Conservation (phyloP, 257 asterid genomes). For the Solanum infundibuliforme region DNA sequence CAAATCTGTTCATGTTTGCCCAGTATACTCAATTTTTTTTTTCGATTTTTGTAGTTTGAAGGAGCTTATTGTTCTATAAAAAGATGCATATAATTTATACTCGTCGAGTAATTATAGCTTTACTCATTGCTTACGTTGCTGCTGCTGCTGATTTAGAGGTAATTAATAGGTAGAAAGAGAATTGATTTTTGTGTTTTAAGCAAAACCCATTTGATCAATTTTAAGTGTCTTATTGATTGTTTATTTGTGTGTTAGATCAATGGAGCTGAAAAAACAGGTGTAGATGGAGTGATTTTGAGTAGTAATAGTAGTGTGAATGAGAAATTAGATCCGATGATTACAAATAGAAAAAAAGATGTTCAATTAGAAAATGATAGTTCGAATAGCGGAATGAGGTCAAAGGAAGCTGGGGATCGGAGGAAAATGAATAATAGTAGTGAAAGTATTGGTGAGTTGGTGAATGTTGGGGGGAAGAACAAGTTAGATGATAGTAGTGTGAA, state of each 20-base stretch:
- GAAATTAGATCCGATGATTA: conserved; percentile 16
- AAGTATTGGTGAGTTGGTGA: not conserved
- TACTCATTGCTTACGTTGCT: conserved; percentile 18
- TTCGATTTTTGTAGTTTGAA: not conserved
- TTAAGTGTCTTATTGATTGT: not conserved
- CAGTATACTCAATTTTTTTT: not conserved
- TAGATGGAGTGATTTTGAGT: conserved; percentile 8
- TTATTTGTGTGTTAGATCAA: not conserved
- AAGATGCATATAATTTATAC: conserved; percentile 30
- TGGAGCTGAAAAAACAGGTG: conserved; percentile 11
- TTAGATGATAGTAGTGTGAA: not conserved
- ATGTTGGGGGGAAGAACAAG: not conserved
- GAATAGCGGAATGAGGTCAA: conserved; percentile 4
- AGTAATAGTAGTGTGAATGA: conserved; percentile 13
- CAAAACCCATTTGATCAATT: not conserved
- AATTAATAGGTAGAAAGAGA: conserved; percentile 10
- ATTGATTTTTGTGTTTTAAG: not conserved
- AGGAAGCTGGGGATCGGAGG: conserved; percentile 4
- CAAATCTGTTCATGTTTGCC: not conserved
- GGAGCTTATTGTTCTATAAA: not conserved
- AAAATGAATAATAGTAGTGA: not conserved
- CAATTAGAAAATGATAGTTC: conserved; percentile 10
- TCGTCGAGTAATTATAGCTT: conserved; percentile 22
- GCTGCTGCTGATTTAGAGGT: conserved; percentile 40
- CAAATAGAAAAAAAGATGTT: conserved; percentile 1